Percentiles rank a stretch among this genome's conserved stretches.
phyloP scores from a whole-genome alignment of 176 grass and related monocot species.

The Panicum miliaceum region DNA sequence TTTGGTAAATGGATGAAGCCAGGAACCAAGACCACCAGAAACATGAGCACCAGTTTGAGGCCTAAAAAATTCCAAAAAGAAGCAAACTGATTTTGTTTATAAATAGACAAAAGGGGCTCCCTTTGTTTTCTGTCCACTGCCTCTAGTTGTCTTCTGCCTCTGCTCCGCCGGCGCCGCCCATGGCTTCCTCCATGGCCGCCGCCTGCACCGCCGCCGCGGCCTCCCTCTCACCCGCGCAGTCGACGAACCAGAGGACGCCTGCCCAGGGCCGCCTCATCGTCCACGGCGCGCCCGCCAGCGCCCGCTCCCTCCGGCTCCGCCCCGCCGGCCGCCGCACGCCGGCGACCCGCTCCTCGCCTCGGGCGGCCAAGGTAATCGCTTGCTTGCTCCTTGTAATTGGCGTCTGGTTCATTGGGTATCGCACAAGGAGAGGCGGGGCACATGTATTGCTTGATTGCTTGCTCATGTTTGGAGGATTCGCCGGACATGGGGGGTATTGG shows the following conservation, averaged over 20 bases:
- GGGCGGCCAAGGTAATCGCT: conserved; percentile 32
- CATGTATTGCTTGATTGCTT: neutral
- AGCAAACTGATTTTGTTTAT: neutral
- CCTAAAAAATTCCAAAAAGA: neutral
- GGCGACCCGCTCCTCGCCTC: conserved; percentile 7
- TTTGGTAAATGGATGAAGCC: no score
- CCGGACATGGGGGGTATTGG: neutral
- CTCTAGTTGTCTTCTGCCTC: neutral
- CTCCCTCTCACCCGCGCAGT: neutral
- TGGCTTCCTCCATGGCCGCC: conserved; percentile 48
- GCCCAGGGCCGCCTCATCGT: conserved; percentile 21
- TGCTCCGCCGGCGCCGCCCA: conserved; percentile 11
- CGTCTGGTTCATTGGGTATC: neutral
- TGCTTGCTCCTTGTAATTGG: neutral
- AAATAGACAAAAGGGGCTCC: neutral
- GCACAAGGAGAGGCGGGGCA: neutral
- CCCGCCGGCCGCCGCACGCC: conserved; percentile 3
- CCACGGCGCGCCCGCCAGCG: neutral
- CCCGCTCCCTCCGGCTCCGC: conserved; percentile 30
- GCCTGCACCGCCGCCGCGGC: neutral
- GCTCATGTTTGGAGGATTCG: neutral
- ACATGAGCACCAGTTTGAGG: neutral
- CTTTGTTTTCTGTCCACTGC: conserved; percentile 17
- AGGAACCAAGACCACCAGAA: neutral
- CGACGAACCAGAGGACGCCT: conserved; percentile 20